These are phyloP conservation scores for Phytophthora cryptogea DNA, from an alignment of 352 stramenopile species.

Conservation along the genomic window DNA sequence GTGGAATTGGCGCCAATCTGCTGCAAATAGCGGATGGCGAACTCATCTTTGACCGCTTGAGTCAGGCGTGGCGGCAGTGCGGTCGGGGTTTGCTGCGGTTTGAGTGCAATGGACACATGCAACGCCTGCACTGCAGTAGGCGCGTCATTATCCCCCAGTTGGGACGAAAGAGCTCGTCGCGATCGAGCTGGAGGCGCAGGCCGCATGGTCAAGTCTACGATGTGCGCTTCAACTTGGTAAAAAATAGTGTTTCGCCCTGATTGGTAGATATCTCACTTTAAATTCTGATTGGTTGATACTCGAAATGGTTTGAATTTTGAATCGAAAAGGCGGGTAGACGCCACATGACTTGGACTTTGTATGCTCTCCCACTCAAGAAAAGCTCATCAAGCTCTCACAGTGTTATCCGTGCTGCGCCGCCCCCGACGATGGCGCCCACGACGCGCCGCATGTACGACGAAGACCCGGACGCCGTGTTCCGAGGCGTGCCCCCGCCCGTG, in stretches of 20 bases:
- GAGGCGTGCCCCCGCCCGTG: slow-evolving; percentile 45
- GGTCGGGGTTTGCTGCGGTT: slow-evolving; percentile 51
- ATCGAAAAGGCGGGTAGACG: slow-evolving; percentile 1
- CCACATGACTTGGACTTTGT: slow-evolving; percentile 28
- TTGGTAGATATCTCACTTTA: background rate
- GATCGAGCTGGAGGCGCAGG: slow-evolving; percentile 13
- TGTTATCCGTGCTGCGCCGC: too few species aligned
- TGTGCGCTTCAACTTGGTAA: slow-evolving; percentile 22
- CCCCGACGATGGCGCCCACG: slow-evolving; percentile 21
- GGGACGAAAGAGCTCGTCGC: slow-evolving; percentile 1
- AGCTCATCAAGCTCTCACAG: background rate
- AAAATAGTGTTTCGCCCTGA: slow-evolving; percentile 1
- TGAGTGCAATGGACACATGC: slow-evolving; percentile 61
- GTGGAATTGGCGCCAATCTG: slow-evolving; percentile 57
- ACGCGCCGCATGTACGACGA: slow-evolving; percentile 34
- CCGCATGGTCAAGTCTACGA: slow-evolving; percentile 13
- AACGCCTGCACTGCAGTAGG: slow-evolving; percentile 45
- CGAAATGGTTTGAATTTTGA: slow-evolving; percentile 45
- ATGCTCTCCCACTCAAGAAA: slow-evolving; percentile 33
- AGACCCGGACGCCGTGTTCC: slow-evolving; percentile 55
- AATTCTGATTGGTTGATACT: slow-evolving; percentile 27
- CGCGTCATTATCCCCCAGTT: slow-evolving; percentile 24
- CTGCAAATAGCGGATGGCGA: slow-evolving; percentile 75
- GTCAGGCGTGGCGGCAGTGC: slow-evolving; percentile 45
- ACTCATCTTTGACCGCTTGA: slow-evolving; percentile 62